Evolutionary conservation across 352 stramenopile species (phyloP).

Genomic region (Phytopythium aichiense): DNA sequence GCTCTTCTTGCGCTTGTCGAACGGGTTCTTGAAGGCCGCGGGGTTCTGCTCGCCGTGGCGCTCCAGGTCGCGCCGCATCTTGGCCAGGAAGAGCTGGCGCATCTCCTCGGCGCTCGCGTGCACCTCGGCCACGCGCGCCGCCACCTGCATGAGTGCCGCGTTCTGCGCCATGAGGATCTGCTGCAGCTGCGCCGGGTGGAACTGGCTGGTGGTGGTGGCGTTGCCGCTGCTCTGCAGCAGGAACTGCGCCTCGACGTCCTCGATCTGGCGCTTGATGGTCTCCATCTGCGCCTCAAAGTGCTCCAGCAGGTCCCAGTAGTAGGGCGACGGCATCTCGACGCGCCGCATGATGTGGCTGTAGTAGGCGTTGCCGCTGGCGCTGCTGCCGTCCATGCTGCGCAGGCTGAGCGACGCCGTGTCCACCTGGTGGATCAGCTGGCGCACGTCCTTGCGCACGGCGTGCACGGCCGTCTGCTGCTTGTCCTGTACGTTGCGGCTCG

Average conservation of each 20-base stretch:
- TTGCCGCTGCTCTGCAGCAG: slow-evolving; percentile 27
- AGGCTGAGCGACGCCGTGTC: slow-evolving; percentile 61
- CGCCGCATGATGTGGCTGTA: slow-evolving; percentile 67
- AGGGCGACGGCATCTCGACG: slow-evolving; percentile 75
- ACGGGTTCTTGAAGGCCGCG: slow-evolving; percentile 66
- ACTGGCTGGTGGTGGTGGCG: slow-evolving; percentile 5
- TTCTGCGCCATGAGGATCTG: slow-evolving; percentile 80
- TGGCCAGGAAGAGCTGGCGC: slow-evolving; percentile 60
- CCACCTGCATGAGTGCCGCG: slow-evolving; percentile 67
- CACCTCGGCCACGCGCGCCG: slow-evolving; percentile 66
- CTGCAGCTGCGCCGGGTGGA: slow-evolving; percentile 41
- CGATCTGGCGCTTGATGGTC: slow-evolving; percentile 68
- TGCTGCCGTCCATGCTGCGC: slow-evolving; percentile 56
- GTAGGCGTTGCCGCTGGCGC: slow-evolving; percentile 25
- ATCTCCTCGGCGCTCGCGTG: slow-evolving; percentile 75
- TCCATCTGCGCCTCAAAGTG: slow-evolving; percentile 74
- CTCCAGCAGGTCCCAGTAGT: slow-evolving; percentile 75
- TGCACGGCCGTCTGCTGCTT: slow-evolving; percentile 56
- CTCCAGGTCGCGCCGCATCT: slow-evolving; percentile 55
- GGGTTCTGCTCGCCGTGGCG: slow-evolving; percentile 60
- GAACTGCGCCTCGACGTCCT: slow-evolving; percentile 63
- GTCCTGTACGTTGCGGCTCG: slow-evolving; percentile 52
- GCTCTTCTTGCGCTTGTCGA: slow-evolving; percentile 75
- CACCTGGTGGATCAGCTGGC: slow-evolving; percentile 71
- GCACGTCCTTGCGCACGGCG: slow-evolving; percentile 65